Evolutionary conservation across 208 protist species (phyloP).

Genomic region (Leptomonas seymouri): DNA sequence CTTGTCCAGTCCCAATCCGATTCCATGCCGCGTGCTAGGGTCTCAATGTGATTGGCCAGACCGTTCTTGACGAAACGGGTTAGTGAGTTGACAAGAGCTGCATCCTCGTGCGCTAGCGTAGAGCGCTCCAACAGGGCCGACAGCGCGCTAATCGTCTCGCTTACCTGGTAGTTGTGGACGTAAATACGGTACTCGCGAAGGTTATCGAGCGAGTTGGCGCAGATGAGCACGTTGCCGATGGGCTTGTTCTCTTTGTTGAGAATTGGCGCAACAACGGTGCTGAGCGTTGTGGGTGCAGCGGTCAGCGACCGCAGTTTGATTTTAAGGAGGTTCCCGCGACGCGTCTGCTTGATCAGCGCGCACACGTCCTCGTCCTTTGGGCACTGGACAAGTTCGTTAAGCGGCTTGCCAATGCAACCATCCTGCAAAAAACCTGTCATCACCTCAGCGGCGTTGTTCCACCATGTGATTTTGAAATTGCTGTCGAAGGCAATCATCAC

Average conservation of each 20-base stretch:
- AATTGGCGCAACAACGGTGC: conserved; percentile 78
- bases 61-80: conserved; percentile 61
- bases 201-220: conserved; percentile 85
- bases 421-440: conserved; percentile 86
- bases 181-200: conserved; percentile 78
- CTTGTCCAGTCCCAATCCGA: conserved; percentile 92
- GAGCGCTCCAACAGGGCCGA: conserved; percentile 46
- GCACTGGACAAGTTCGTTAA: conserved; percentile 79
- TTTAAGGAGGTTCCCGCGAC: conserved; percentile 54
- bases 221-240: conserved; percentile 87
- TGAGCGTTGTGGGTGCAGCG: conserved; percentile 71
- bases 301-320: conserved; percentile 83
- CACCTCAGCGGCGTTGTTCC: conserved; percentile 85
- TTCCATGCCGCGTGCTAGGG: conserved; percentile 76
- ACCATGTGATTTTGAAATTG: conserved; percentile 80
- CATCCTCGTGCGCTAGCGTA: conserved; percentile 44
- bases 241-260: conserved; percentile 46
- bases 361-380: conserved; percentile 56
- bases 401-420: conserved; percentile 83
- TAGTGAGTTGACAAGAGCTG: conserved; percentile 35
- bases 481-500: conserved; percentile 91
- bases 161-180: conserved; percentile 80
- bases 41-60: conserved; percentile 57
- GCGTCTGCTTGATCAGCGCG: conserved; percentile 42
- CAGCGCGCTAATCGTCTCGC: conserved; percentile 52